Base-by-base conservation (phyloP, 345 rosid genomes). In the Chamaenerion angustifolium region DNA sequence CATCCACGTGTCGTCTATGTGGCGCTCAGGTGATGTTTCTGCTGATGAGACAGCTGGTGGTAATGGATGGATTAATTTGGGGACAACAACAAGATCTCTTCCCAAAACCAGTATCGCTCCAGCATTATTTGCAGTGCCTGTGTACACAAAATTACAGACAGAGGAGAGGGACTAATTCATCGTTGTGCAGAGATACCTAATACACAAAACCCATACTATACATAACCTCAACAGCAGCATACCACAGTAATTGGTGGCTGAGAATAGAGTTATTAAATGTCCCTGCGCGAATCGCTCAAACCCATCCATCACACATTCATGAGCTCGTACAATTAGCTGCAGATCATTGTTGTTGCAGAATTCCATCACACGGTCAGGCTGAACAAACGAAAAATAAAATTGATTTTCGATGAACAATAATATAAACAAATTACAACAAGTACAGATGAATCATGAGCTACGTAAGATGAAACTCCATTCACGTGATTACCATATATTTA, bases 331-430 rank as follows among this genome's bases (percentile, higher is more conserved):
- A 67, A 92, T 92, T 71, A 92, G 68, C 66, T 92, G 96, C 58
- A 92, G 96, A 70, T 92, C 99, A 64, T 92, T 92, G 79, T 87
- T 92, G 63, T 77, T 84, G 67, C 99, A 92, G 64, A 92, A 92
- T 64, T 92, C 96, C 99, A 92, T 92, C 35, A 92, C 99, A 64
- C 95, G 89, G 67, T 92, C 99, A 43, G 99, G 96, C 99, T 92
- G 90, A 46, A 46, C 27, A 13, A 14, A 40, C 6, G 41, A n/a
- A n/a, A 18, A 15, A 10, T 12, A 4, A 15, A 21, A 37, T 18
- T n/a, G n/a, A n/a, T n/a, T n/a, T n/a, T n/a, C n/a, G 25, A 43
- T 54, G 13, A 21, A 9, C 31, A 3, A 42, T n/a, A 54, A 3
- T 9, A 43, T 13, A 41, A 41, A 43, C 37, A 31, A 31, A 8